Percentiles rank a stretch among this genome's conserved stretches.
Evolutionary conservation across 2,329 filamentous ascomycete species (phyloP).

Genomic region (Botrytis fragariae): DNA sequence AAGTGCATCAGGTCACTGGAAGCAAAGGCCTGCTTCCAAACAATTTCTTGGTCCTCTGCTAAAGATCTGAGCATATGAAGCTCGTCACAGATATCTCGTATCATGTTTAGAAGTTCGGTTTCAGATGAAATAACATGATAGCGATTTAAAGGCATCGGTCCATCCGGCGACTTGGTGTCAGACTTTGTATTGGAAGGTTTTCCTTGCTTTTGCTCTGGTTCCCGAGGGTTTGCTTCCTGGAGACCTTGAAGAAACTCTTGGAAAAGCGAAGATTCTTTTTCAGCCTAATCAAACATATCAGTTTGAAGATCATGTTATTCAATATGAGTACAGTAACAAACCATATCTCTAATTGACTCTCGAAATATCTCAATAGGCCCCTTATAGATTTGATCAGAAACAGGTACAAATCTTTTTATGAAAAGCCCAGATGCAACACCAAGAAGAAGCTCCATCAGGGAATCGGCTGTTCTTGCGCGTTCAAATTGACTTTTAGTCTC

Average conservation of each 20-base stretch:
- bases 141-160: background rate
- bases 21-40: constrained; percentile 31
- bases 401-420: background rate
- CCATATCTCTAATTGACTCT: constrained; percentile 2
- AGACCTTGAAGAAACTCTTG: background rate
- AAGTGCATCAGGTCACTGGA: constrained; percentile 26
- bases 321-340: background rate
- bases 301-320: background rate
- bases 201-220: background rate
- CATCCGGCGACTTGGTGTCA: background rate
- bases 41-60: constrained; percentile 37
- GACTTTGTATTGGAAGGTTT: background rate
- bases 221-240: background rate
- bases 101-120: constrained; percentile 44
- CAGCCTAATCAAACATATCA: background rate
- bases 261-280: background rate
- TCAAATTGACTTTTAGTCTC: background rate
- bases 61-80: constrained; percentile 48
- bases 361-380: constrained; percentile 4
- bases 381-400: background rate
- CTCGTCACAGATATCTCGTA: constrained; percentile 49
- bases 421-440: background rate
- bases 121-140: constrained; percentile 32
- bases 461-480: background rate
- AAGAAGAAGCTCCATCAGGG: background rate